Percentiles rank a stretch among this genome's conserved stretches.
Conservation (phyloP, 2,329 filamentous ascomycete genomes). For the Pseudogymnoascus sp. region DNA sequence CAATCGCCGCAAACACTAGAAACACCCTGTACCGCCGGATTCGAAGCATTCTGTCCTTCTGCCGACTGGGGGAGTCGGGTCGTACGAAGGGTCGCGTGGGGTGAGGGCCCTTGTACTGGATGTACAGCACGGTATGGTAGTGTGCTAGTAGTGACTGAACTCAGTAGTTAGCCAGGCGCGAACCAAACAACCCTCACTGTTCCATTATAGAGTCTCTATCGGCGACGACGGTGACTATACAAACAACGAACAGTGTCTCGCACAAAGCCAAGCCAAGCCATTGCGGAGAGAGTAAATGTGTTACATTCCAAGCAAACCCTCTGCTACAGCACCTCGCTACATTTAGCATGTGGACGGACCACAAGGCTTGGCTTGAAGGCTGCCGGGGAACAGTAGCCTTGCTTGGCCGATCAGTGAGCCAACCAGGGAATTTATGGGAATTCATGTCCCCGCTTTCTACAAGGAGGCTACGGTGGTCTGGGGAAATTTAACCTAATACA, state of each 20-base stretch:
- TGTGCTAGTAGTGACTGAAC: neutral
- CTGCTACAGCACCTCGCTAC: neutral
- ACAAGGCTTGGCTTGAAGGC: neutral
- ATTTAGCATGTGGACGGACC: slow-evolving; percentile 3
- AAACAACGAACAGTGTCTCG: neutral
- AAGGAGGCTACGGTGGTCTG: neutral
- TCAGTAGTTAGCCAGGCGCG: neutral
- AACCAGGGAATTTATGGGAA: neutral
- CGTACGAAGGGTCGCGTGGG: neutral
- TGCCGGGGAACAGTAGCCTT: neutral
- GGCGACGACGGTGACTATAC: neutral
- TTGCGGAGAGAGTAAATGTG: neutral
- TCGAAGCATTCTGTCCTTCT: slow-evolving; percentile 41
- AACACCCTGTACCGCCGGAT: slow-evolving; percentile 55
- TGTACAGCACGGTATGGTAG: neutral
- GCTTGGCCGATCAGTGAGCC: neutral
- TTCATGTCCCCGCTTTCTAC: neutral
- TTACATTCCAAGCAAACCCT: neutral
- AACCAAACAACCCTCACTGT: neutral
- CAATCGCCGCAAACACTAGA: slow-evolving; percentile 45
- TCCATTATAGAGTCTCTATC: neutral
- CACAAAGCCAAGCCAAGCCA: neutral
- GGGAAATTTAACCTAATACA: neutral
- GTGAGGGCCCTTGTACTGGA: neutral
- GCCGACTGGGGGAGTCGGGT: neutral